phyloP scores from a whole-genome alignment of 768 basidiomycete genomes.

The Gymnopilus dilepis region DNA sequence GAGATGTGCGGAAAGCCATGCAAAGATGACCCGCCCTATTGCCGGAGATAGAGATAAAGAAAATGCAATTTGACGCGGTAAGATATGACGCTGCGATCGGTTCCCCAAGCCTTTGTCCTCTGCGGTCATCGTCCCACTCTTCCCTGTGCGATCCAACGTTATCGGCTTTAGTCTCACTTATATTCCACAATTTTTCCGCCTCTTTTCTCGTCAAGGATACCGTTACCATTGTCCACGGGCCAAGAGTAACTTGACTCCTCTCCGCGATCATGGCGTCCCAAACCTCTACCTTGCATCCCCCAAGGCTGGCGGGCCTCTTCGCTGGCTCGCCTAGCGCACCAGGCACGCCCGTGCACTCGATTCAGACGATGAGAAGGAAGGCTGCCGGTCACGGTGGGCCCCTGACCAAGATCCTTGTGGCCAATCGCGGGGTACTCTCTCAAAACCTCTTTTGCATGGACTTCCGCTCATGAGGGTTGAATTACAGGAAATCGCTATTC shows the following conservation, averaged over 20 bases:
- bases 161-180: slow-evolving; percentile 17
- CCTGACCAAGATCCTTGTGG: slow-evolving; percentile 89
- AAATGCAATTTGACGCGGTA: background rate
- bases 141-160: background rate
- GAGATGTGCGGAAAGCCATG: slow-evolving; percentile 31
- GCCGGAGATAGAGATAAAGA: slow-evolving; percentile 20
- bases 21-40: slow-evolving; percentile 28
- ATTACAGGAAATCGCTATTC: slow-evolving; percentile 93
- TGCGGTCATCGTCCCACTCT: background rate
- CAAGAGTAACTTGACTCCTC: slow-evolving; percentile 12
- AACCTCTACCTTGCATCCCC: slow-evolving; percentile 62
- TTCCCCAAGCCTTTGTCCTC: background rate
- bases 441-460: slow-evolving; percentile 12
- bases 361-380: slow-evolving; percentile 90
- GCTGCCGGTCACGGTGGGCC: slow-evolving; percentile 90
- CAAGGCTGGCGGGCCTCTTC: slow-evolving; percentile 75
- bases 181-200: slow-evolving; percentile 15
- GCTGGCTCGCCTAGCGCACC: slow-evolving; percentile 77
- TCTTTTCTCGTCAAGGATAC: slow-evolving; percentile 6
- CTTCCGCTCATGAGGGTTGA: slow-evolving; percentile 15
- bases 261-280: slow-evolving; percentile 47
- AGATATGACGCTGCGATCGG: slow-evolving; percentile 12
- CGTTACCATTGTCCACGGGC: background rate
- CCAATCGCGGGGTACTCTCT: slow-evolving; percentile 79
- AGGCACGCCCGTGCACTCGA: slow-evolving; percentile 87